Base-by-base conservation (phyloP, 2,329 filamentous ascomycete genomes). In the Clathrospora elynae region DNA sequence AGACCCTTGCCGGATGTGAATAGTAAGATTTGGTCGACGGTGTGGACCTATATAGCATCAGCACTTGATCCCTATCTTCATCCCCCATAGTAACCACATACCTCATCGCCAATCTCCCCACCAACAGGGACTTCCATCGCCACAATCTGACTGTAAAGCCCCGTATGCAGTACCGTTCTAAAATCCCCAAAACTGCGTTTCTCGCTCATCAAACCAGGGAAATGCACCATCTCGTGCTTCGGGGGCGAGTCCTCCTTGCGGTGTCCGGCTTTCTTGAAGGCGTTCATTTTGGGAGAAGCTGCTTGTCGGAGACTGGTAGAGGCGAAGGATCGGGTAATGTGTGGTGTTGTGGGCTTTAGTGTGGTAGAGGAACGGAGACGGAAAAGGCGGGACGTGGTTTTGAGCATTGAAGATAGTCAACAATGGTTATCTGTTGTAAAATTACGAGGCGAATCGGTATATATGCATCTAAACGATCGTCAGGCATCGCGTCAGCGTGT, bases 41-140 rank as follows among this genome's bases (percentile, higher is more conserved):
- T 79, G 61, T 85, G 82, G 25, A 67, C 59, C 61, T 71, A n/a
- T n/a, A n/a, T n/a, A n/a, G n/a, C n/a, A n/a, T n/a, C n/a, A n/a
- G n/a, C n/a, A n/a, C n/a, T n/a, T n/a, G n/a, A n/a, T n/a, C n/a
- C n/a, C n/a, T n/a, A n/a, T n/a, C n/a, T n/a, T n/a, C n/a, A n/a
- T n/a, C n/a, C n/a, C n/a, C n/a, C n/a, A n/a, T n/a, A n/a, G n/a
- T n/a, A n/a, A n/a, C n/a, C n/a, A n/a, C n/a, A n/a, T 46, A 83
- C 82, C 68, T 85, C 82, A 37, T 85, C 82, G n/a, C 83, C 81
- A 53, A 86, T 85, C 19, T 86, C 82, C 2, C 82, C 82, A 10
- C 75, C 77, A 0, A 83, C 78, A 0, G 82, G 83, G 0, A 86
- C 75, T 29, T 81, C 82, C 82, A 85, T 86, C 0, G 82, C 74